A percentile compares a stretch with the other conserved stretches of the same genome.
These are phyloP conservation scores for Phytopythium oedochilum DNA, from an alignment of 352 stramenopile genomes.

Conservation along the genomic window DNA sequence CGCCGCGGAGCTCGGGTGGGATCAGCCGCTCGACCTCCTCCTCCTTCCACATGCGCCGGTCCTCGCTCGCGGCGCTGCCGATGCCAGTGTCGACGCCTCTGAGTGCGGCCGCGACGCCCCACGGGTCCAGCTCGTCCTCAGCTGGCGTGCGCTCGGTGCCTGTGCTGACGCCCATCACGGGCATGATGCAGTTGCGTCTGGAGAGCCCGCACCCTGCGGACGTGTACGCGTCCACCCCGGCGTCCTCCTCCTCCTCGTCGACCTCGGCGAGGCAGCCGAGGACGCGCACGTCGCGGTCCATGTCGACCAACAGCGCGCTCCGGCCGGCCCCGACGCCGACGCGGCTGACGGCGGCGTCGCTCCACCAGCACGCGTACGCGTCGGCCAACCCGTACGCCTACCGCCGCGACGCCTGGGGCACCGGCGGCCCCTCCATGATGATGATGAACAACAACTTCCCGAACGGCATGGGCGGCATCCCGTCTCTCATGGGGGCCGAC, in stretches of 20 bases:
- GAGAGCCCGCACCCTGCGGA: slow-evolving; percentile 32
- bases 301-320: slow-evolving; percentile 10
- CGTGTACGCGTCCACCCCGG: slow-evolving; percentile 15
- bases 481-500: slow-evolving; percentile 30
- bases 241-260: slow-evolving; percentile 11
- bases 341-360: slow-evolving; percentile 21
- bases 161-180: slow-evolving; percentile 58
- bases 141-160: slow-evolving; percentile 16
- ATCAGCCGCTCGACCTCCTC: slow-evolving; percentile 4
- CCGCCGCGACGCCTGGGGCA: slow-evolving; percentile 33
- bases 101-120: slow-evolving; percentile 10
- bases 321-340: slow-evolving; percentile 12
- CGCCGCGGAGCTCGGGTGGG: slow-evolving; percentile 13
- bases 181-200: slow-evolving; percentile 72
- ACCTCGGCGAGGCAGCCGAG: slow-evolving; percentile 8
- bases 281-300: slow-evolving; percentile 5
- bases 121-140: not conserved
- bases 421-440: slow-evolving; percentile 14
- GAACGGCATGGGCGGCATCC: slow-evolving; percentile 10
- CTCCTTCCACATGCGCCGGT: slow-evolving; percentile 32
- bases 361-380: slow-evolving; percentile 49
- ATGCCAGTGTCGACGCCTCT: slow-evolving; percentile 33
- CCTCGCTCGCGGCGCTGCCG: slow-evolving; percentile 43
- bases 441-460: slow-evolving; percentile 5
- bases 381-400: slow-evolving; percentile 37